These are phyloP conservation scores for Priceomyces melissophilus DNA, from an alignment of 805 yeast species.

Conservation along the genomic window DNA sequence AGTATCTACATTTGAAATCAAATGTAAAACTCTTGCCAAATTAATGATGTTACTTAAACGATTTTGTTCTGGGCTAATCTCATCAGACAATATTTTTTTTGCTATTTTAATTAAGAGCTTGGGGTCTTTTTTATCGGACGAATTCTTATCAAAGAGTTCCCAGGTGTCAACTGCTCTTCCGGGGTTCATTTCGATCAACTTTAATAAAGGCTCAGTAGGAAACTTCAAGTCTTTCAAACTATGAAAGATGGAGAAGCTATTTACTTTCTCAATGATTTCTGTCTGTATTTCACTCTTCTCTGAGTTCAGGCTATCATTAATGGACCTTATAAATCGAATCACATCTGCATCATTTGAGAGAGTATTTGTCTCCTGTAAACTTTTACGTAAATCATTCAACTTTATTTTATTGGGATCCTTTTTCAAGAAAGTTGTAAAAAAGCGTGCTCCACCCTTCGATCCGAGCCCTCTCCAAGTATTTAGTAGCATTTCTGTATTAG, in stretches of 20 bases:
- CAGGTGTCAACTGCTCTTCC: conserved; percentile 51
- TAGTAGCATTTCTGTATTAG: too few relatives aligned
- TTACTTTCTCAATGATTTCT: conserved; percentile 15
- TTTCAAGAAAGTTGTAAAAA: conserved; percentile 5
- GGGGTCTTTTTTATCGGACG: conserved; percentile 13
- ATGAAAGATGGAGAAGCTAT: conserved; percentile 28
- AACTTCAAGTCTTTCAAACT: conserved; percentile 16
- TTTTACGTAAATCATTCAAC: conserved; percentile 5
- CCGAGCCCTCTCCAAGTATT: background rate
- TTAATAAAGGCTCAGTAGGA: conserved; percentile 12
- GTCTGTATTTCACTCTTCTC: conserved; percentile 14
- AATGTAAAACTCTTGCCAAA: conserved; percentile 9
- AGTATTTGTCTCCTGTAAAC: conserved; percentile 1
- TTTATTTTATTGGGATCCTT: conserved; percentile 6
- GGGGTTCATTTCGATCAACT: conserved; percentile 43
- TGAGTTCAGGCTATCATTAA: conserved; percentile 9
- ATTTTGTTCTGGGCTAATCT: conserved; percentile 31
- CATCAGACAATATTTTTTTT: conserved; percentile 37
- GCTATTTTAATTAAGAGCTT: conserved; percentile 25
- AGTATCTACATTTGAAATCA: background rate
- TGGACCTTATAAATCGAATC: conserved; percentile 9
- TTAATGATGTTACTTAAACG: conserved; percentile 9
- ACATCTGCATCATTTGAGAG: conserved; percentile 8
- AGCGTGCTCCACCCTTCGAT: background rate
- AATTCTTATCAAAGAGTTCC: conserved; percentile 40